Evolutionary conservation across 805 yeast species (phyloP).

Genomic region (Nakazawaea siamensis): DNA sequence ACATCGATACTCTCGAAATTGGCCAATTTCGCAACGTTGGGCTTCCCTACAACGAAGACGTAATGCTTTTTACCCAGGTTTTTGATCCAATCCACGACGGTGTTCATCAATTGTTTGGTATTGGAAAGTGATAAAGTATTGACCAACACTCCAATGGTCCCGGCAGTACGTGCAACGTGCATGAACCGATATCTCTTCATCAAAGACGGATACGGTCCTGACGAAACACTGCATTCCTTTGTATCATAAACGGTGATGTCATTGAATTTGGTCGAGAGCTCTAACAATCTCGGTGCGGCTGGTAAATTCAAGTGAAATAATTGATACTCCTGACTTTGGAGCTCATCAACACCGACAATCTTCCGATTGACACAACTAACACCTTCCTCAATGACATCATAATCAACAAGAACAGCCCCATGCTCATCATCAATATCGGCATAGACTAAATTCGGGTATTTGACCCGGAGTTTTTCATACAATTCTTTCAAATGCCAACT

Average conservation of each 20-base stretch:
- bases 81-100: conserved; percentile 51
- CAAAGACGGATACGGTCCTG: conserved; percentile 70
- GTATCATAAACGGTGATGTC: conserved; percentile 46
- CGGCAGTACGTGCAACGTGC: conserved; percentile 85
- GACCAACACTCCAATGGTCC: conserved; percentile 84
- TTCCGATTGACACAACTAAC: conserved; percentile 23
- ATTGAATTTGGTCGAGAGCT: conserved; percentile 62
- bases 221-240: conserved; percentile 18
- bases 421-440: conserved; percentile 30
- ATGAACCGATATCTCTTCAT: conserved; percentile 79
- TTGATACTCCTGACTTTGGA: conserved; percentile 35
- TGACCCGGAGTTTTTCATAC: conserved; percentile 22
- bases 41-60: conserved; percentile 94
- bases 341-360: conserved; percentile 19
- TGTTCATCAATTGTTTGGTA: conserved; percentile 58
- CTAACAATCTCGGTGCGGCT: conserved; percentile 69
- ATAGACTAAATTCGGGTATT: conserved; percentile 27
- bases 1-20: conserved; percentile 90
- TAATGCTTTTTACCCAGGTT: conserved; percentile 86
- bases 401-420: conserved; percentile 15
- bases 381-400: conserved; percentile 3
- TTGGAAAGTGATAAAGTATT: conserved; percentile 81
- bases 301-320: conserved; percentile 70
- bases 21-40: conserved; percentile 94
- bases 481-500: conserved; percentile 35